Evolutionary conservation across 2,329 filamentous ascomycete species (phyloP), one percentile per base, ranked within the genome.

Genomic region (Penicillium sclerotiorum): DNA sequence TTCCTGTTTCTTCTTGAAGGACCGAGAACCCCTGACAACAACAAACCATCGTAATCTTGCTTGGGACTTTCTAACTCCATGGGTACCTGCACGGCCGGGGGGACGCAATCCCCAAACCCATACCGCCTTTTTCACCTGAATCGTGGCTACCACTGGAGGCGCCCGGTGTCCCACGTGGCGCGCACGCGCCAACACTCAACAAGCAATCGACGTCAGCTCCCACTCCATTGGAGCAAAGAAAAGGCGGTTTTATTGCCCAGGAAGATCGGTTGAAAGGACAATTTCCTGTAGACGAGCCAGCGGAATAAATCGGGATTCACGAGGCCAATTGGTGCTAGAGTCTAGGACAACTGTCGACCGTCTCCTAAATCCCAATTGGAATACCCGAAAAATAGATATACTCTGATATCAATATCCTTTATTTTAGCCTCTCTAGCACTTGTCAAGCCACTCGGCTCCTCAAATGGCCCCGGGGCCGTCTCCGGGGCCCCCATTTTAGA

Each of bases 111-210:
- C 28, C 25, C 18, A 36, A 22, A 25, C 33, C n/a, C 37, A 54
- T 52, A 60, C 55, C 57, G 55, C 51, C 44, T 48, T 53, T 45
- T 38, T 45, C 21, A 13, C 27, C 15, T 21, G 5, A 21, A 23
- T 21, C 23, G 30, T 37, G 46, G 45, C 38, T 45, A 25, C 44
- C 47, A 53, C 35, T 57, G 47, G 52, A 53, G 52, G 42, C 40
- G 30, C 23, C 43, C 20, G 25, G 32, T 11, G 27, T 40, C 53
- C 57, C 57, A 61, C 56, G 59, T 61, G 58, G 53, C 49, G 38
- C 36, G 35, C 18, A 38, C 35, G 49, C 35, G 33, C 36, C 23
- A 46, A 46, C 12, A 17, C 15, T 30, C 35, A 15, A 20, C 27
- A 9, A 32, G 27, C 18, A n/a, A n/a, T n/a, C n/a, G n/a, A n/a